A percentile compares a stretch with the other conserved stretches of the same genome.
These are phyloP conservation scores for Boletellus sp. DNA, from an alignment of 1,284 basidiomycete genomes.

Conservation along the genomic window DNA sequence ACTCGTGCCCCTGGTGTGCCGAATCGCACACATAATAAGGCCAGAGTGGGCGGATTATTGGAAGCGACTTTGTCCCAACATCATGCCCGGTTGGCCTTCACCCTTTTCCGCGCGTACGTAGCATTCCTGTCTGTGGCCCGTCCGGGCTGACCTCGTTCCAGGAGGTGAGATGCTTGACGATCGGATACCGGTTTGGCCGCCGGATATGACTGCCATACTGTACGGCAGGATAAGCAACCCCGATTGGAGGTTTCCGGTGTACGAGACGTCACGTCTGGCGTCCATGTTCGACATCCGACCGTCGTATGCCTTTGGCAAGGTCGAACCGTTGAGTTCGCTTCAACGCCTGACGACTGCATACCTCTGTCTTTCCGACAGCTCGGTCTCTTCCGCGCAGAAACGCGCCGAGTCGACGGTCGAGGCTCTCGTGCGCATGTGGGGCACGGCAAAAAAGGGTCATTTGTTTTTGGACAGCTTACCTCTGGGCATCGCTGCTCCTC, in stretches of 20 bases:
- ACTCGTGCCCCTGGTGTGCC: slow-evolving; percentile 63
- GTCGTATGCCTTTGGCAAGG: slow-evolving; percentile 57
- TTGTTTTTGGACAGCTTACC: slow-evolving; percentile 54
- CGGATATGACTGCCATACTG: slow-evolving; percentile 60
- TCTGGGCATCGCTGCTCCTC: slow-evolving; percentile 72
- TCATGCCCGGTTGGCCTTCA: slow-evolving; percentile 54
- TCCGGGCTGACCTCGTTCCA: slow-evolving; percentile 22
- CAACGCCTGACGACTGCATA: slow-evolving; percentile 53
- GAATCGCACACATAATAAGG: slow-evolving; percentile 63
- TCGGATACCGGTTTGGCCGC: slow-evolving; percentile 66
- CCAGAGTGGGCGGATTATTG: slow-evolving; percentile 88
- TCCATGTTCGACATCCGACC: slow-evolving; percentile 49
- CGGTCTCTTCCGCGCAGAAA: slow-evolving; percentile 47
- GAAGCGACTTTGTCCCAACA: slow-evolving; percentile 70
- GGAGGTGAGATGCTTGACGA: slow-evolving; percentile 53
- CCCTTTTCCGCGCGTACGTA: slow-evolving; percentile 43
- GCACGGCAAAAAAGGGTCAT: slow-evolving; percentile 38
- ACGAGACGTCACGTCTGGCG: slow-evolving; percentile 49
- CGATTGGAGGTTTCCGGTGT: slow-evolving; percentile 59
- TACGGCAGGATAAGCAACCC: slow-evolving; percentile 64
- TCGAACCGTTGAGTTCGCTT: slow-evolving; percentile 51
- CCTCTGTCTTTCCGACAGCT: slow-evolving; percentile 52
- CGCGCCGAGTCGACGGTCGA: slow-evolving; percentile 65
- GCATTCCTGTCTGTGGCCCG: background rate
- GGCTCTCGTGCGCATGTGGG: slow-evolving; percentile 53